Conservation (phyloP, 2,329 filamentous ascomycete genomes). For the Sarocladiaceae sp. region DNA sequence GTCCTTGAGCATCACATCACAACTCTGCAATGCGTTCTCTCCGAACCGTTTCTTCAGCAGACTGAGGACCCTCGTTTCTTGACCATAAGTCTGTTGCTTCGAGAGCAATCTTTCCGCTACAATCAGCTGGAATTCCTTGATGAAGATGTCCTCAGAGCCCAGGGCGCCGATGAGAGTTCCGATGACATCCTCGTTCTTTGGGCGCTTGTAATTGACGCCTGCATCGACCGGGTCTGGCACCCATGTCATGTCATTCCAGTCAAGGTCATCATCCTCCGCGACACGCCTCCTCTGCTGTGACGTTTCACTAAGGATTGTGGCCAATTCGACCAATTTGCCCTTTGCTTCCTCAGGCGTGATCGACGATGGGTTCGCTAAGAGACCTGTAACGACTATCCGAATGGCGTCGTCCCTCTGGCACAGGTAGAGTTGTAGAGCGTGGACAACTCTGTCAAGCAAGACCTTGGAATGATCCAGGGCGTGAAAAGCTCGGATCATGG, state of each 20-base stretch:
- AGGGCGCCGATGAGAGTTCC: conserved; percentile 85
- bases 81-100: conserved; percentile 65
- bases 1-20: conserved; percentile 96
- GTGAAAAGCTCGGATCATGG: conserved; percentile 74
- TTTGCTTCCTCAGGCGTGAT: conserved; percentile 40
- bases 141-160: conserved; percentile 85
- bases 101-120: conserved; percentile 77
- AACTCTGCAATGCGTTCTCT: conserved; percentile 79
- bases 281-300: conserved; percentile 48
- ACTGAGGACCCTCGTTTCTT: conserved; percentile 77
- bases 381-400: conserved; percentile 69
- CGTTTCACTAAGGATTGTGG: conserved; percentile 59
- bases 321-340: conserved; percentile 61
- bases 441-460: conserved; percentile 68
- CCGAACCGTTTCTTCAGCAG: conserved; percentile 87
- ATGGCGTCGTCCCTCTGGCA: conserved; percentile 75
- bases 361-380: conserved; percentile 59
- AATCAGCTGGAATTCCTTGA: conserved; percentile 87
- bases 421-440: conserved; percentile 69
- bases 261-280: conserved; percentile 65
- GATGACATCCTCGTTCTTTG: conserved; percentile 85
- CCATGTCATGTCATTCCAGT: conserved; percentile 94
- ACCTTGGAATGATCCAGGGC: conserved; percentile 74
- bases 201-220: conserved; percentile 84
- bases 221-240: conserved; percentile 90